A percentile compares a stretch with the other conserved stretches of the same genome.
Evolutionary conservation across 495 filamentous ascomycete species (phyloP).

Genomic region (Cudoniella acicularis): DNA sequence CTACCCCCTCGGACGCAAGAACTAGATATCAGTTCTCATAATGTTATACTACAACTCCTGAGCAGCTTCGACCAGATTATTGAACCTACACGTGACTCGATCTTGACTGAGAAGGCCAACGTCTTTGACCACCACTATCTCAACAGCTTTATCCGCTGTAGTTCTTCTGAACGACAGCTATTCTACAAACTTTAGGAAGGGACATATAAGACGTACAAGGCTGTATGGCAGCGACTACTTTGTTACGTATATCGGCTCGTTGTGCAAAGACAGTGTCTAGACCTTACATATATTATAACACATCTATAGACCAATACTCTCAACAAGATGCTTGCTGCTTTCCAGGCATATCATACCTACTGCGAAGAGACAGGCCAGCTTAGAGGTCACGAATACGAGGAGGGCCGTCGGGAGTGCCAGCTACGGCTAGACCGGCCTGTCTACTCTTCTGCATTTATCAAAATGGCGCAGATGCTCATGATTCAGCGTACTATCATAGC

Average conservation of each 20-base stretch:
- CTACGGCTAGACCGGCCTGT: no score
- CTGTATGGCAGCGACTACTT: neutral
- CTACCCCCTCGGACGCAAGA: no score
- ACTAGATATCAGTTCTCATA: no score
- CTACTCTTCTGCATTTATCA: constrained; percentile 10
- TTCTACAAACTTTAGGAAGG: neutral
- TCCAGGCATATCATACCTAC: no score
- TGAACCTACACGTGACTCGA: neutral
- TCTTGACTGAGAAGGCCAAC: neutral
- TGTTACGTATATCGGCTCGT: neutral
- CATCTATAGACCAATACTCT: no score
- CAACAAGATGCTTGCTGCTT: no score
- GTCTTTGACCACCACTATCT: neutral
- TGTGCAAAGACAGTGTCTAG: neutral
- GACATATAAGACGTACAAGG: neutral
- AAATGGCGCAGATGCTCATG: constrained; percentile 2
- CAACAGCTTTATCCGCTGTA: neutral
- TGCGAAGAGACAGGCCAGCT: no score
- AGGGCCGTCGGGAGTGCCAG: no score
- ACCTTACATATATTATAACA: no score
- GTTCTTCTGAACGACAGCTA: neutral
- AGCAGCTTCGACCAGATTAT: neutral
- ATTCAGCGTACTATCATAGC: constrained; percentile 4
- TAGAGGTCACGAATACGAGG: no score
- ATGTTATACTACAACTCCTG: no score